These are phyloP conservation scores for Neurospora sp. DNA, from an alignment of 495 filamentous ascomycete genomes.

Conservation along the genomic window DNA sequence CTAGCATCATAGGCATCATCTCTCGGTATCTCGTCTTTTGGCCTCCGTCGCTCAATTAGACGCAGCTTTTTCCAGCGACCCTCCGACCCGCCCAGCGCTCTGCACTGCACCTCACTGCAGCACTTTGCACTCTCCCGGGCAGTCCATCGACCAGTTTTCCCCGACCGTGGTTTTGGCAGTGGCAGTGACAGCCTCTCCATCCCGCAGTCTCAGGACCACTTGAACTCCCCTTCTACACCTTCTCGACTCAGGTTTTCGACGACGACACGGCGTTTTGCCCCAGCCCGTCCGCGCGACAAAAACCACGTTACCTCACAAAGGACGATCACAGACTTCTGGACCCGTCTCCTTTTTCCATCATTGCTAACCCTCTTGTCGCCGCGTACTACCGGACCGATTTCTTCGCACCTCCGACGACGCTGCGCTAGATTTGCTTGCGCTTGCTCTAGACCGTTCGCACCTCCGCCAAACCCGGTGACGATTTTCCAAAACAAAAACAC, in stretches of 20 bases:
- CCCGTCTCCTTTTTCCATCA: slow-evolving; percentile 1
- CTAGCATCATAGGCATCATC: slow-evolving; percentile 13
- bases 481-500: slow-evolving; percentile 11
- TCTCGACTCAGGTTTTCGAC: slow-evolving; percentile 4
- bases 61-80: slow-evolving; percentile 15
- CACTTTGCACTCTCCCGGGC: slow-evolving; percentile 1
- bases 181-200: slow-evolving; percentile 3
- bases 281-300: slow-evolving; percentile 6
- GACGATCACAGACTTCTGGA: neutral
- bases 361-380: slow-evolving; percentile 11
- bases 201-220: slow-evolving; percentile 6
- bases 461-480: slow-evolving; percentile 18
- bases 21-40: slow-evolving; percentile 10
- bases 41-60: slow-evolving; percentile 13
- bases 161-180: slow-evolving; percentile 19
- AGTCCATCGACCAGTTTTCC: slow-evolving; percentile 12
- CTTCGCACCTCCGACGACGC: slow-evolving; percentile 8
- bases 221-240: slow-evolving; percentile 6
- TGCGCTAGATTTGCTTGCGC: slow-evolving; percentile 9
- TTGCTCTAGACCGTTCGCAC: slow-evolving; percentile 11
- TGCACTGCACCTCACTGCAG: slow-evolving; percentile 8
- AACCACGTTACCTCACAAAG: slow-evolving; percentile 6
- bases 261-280: slow-evolving; percentile 8
- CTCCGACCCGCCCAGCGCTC: slow-evolving; percentile 9
- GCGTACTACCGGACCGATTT: slow-evolving; percentile 7